phyloP scores from a whole-genome alignment of 2,329 filamentous ascomycete species.

The Exophiala xenobiotica region DNA sequence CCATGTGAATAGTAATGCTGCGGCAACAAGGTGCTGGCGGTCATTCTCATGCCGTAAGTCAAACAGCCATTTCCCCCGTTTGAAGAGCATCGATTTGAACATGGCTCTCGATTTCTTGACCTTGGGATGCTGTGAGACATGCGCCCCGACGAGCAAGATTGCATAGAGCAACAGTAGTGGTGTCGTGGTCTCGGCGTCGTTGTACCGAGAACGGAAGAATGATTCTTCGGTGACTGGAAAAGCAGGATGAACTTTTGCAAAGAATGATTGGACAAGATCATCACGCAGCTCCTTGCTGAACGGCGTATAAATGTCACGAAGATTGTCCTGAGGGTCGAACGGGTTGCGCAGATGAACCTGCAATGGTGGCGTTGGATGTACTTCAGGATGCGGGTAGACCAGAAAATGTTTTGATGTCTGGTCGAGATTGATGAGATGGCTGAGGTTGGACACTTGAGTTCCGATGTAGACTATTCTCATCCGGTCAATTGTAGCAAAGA shows the following conservation, averaged over 20 bases:
- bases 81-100: constrained; percentile 52
- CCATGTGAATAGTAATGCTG: constrained; percentile 56
- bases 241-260: constrained; percentile 51
- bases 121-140: constrained; percentile 44
- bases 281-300: constrained; percentile 30
- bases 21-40: constrained; percentile 55
- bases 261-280: constrained; percentile 53
- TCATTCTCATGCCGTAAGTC: constrained; percentile 56
- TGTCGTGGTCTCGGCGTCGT: constrained; percentile 45
- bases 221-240: constrained; percentile 56
- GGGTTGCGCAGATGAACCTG: not conserved
- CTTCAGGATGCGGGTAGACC: constrained; percentile 6
- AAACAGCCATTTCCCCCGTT: constrained; percentile 54
- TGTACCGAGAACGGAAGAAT: constrained; percentile 53
- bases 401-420: not conserved
- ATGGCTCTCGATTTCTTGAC: constrained; percentile 40
- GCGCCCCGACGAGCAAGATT: constrained; percentile 53
- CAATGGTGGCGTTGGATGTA: constrained; percentile 5
- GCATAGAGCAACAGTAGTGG: constrained; percentile 53
- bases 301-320: constrained; percentile 2
- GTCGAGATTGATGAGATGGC: constrained; percentile 5
- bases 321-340: not conserved
- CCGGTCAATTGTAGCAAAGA: constrained; percentile 5
- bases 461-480: constrained; percentile 13
- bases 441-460: constrained; percentile 8